These are phyloP conservation scores for Lophiostoma macrostomum DNA, from an alignment of 495 filamentous ascomycete species.

Conservation along the genomic window DNA sequence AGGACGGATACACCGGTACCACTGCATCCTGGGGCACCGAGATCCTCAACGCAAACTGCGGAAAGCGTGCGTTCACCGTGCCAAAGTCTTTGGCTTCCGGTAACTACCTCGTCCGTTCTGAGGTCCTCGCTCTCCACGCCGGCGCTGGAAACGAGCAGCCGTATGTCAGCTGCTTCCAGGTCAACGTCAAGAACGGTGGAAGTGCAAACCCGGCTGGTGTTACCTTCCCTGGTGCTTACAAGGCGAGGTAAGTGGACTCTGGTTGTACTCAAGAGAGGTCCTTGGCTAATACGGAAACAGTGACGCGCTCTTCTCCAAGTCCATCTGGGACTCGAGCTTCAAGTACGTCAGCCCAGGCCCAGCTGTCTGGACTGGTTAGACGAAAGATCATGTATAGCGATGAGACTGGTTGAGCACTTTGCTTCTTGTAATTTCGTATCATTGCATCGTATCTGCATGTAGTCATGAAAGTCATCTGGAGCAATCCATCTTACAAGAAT, in stretches of 20 bases:
- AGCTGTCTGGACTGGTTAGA: constrained; percentile 25
- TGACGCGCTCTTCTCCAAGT: constrained; percentile 27
- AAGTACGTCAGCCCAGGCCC: constrained; percentile 32
- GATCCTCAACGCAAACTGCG: constrained; percentile 37
- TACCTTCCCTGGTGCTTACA: constrained; percentile 30
- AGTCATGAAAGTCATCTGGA: not conserved
- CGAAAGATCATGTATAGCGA: not conserved
- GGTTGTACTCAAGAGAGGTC: not conserved
- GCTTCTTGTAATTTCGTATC: not conserved
- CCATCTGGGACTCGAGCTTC: constrained; percentile 25
- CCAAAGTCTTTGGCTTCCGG: constrained; percentile 30
- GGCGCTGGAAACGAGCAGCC: constrained; percentile 29
- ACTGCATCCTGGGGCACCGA: constrained; percentile 34
- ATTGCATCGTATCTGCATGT: not conserved
- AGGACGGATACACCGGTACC: constrained; percentile 32
- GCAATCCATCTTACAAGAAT: too few relatives aligned
- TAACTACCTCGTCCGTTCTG: constrained; percentile 34
- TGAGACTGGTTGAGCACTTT: not conserved
- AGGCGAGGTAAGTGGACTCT: constrained; percentile 15
- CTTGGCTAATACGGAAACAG: constrained; percentile 15
- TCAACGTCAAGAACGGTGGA: constrained; percentile 26
- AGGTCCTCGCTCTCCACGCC: constrained; percentile 35
- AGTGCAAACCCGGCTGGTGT: constrained; percentile 28
- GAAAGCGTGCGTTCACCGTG: constrained; percentile 32
- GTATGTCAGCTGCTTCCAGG: constrained; percentile 29